phyloP scores from a whole-genome alignment of 202 grass and related monocot genomes.

The Cymbopogon flexuosus region DNA sequence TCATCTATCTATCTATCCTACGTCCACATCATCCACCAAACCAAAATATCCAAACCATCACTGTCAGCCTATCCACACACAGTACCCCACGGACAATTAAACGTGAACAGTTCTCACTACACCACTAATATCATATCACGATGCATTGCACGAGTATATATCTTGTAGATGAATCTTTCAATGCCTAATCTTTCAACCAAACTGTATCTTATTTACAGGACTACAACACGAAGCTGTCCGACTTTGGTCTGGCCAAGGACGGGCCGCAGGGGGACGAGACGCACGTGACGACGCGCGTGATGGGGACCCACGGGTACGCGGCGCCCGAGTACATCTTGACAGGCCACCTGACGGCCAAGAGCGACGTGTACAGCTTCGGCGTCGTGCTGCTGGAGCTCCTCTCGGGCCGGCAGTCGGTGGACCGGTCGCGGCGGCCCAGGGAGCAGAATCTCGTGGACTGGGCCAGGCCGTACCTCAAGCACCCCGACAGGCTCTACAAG shows the following conservation, averaged over 20 bases:
- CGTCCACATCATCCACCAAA: conserved; percentile 20
- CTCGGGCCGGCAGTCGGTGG: conserved; percentile 43
- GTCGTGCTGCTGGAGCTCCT: conserved; percentile 71
- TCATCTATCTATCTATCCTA: not conserved
- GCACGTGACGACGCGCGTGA: conserved; percentile 75
- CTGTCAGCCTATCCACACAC: not conserved
- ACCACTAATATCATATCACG: not conserved
- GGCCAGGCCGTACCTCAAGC: conserved; percentile 58
- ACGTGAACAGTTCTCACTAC: not conserved
- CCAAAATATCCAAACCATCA: conserved; percentile 22
- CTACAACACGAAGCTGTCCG: conserved; percentile 70
- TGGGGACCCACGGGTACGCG: conserved; percentile 83
- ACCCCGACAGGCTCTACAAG: conserved; percentile 38
- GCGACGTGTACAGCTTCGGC: conserved; percentile 80
- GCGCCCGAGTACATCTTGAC: conserved; percentile 85
- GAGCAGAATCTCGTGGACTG: conserved; percentile 72
- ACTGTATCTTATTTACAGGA: conserved; percentile 38
- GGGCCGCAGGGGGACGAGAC: conserved; percentile 68
- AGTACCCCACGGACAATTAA: not conserved
- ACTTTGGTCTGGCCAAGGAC: conserved; percentile 87
- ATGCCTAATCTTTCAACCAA: not conserved
- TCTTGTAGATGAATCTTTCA: not conserved
- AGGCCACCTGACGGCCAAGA: conserved; percentile 71
- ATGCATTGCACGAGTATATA: not conserved
- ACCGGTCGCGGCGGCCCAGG: conserved; percentile 36